Evolutionary conservation across 208 protist species (phyloP), one percentile per base, ranked within the genome.

Genomic region (Leishmania amazonensis): DNA sequence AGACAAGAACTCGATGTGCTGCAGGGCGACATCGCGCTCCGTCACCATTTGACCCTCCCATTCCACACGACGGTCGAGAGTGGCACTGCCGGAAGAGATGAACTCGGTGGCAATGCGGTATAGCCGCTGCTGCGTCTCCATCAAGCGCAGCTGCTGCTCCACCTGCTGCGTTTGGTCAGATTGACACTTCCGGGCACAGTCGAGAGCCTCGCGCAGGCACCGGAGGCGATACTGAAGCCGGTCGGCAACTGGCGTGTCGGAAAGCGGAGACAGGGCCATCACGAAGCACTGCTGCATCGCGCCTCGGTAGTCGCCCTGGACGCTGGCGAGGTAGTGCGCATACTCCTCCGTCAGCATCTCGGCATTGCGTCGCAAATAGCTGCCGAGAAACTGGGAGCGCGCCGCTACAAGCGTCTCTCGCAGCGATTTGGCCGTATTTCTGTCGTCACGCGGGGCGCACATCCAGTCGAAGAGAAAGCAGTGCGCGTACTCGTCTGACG

Each of bases 391-490:
- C 17, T 89, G 88, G 40, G 95, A 98, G 38, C 83, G 88, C 53
- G 87, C 81, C 17, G 85, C 80, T 9, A 94, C 83, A 35, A 98
- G 86, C 3, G 93, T 95, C 24, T 93, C 90, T 9, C 87, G 90
- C n/a, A 98, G 85, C 79, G 85, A 84, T 67, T 85, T 81, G 45
- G 83, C 79, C 19, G 94, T 89, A 21, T 76, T 81, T 8, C 71
- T 47, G 81, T 96, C 93, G 7, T 94, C 87, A 31, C 95, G 92
- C 1, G 91, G 93, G 17, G 88, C 84, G 58, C 84, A 88, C 67
- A 98, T 84, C 91, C 94, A 98, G 79, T 95, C 93, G 78, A 98
- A 95, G 53, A 98, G 85, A 71, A 92, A 93, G 80, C 88, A 95
- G 83, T 98, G 95, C 21, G 93, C 87, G 74, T 96, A 87, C 85